Base-by-base conservation (phyloP, 129 eudicot species). In the Helichrysum umbraculigerum region DNA sequence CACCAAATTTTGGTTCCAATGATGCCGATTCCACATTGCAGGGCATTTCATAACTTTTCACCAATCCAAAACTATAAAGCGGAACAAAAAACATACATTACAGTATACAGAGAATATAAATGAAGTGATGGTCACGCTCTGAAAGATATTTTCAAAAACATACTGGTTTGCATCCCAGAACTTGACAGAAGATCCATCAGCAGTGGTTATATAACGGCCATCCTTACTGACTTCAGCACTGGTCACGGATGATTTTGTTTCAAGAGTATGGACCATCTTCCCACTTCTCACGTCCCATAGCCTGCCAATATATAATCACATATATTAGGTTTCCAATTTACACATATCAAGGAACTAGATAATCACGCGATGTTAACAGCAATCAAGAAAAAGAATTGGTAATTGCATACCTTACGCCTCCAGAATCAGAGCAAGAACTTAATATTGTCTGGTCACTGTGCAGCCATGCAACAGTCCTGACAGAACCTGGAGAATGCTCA, bases 31-130 rank as follows among this genome's bases (percentile, higher is more conserved):
- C 96, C 73, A 90, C 88, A 4, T 70, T 85, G 70, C 85, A 87
- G 25, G 92, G 92, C 96, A 90, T 90, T 17, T 90, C 83, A 75
- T 87, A 86, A 82, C 92, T 90, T 88, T 90, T 87, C 81, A 90
- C 96, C 83, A 90, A 71, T 76, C 96, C 96, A 81, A 87, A 90
- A 78, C 96, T 90, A 71, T 3, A 33, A 44, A 32, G 68, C 4
- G 25, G 34, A 77, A 52, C 3, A 35, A 65, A 9, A 12, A 47
- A 2, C 22, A 5, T 51, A 0, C 16, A 14, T 56, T 80, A 4
- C 16, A n/a, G 4, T 56, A 37, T 25, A 69, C 0, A 11, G 21
- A 61, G 29, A 69, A 25, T 33, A 42, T 25, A 19, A 41, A 61
- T 19, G 28, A 52, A 20, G 41, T 3, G 21, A 56, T 50, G 44